Base-by-base conservation (phyloP, 2,329 filamentous ascomycete species). In the Aspergillus sp. region DNA sequence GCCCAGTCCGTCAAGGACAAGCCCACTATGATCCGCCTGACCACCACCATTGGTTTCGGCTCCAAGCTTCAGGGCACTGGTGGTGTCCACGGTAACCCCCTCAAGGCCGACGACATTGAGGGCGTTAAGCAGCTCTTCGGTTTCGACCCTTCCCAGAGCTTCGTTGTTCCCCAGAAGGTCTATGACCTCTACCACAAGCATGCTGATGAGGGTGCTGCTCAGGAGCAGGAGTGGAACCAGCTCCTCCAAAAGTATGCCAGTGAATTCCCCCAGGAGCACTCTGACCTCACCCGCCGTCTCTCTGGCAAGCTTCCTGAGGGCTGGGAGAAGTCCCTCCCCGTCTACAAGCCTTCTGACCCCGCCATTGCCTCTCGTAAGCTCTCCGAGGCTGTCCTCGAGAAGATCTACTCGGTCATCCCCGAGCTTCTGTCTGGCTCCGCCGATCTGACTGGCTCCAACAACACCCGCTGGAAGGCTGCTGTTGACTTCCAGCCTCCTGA, bases 361-460 rank as follows among this genome's bases (percentile, higher is more conserved):
- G 92, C 95, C 58, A 84, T 96, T 66, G 95, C 95, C 65, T 95
- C 93, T 67, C 89, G 95, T 76, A 99, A 98, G 84, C 89, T 98
- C 59, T 98, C 93, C 65, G 93, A 99, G 86, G 89, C 85, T 60
- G 93, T 98, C 58, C 87, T 99, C 65, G 84, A 89, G 82, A 93
- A 93, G 79, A 88, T 99, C 71, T 86, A 96, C 82, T 79, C 84
- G 52, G 86, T 82, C 65, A 75, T 99, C 55, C 95, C 95, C 66
- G 95, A 98, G 80, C 88, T 99, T 58, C 79, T 99, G 61, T 96
- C 93, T 76, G 95, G 95, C 70, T 99, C 95, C 65, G 95, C 95
- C 69, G 95, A 99, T 84, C 79, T 99, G 84, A 99, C 95, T 75
- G 91, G 91, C 74, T 98, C 95, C 75, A 99, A 99, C 86, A 89